Evolutionary conservation across 768 basidiomycete species (phyloP).

Genomic region (Tephrocybe sp.): DNA sequence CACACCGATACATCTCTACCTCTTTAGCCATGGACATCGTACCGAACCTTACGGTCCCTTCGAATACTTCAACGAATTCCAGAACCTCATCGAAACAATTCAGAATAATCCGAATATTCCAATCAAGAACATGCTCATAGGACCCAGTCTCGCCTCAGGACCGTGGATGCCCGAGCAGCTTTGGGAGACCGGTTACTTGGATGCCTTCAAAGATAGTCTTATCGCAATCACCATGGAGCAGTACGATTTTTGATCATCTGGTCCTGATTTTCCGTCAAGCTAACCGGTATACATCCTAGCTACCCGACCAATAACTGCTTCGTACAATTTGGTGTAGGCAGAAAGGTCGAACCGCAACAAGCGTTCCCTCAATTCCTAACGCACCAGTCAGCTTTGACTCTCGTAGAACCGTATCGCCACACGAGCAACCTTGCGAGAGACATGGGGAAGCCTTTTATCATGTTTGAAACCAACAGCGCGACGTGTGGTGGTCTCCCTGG

Average conservation of each 20-base stretch:
- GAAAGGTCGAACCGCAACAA: conserved; percentile 38
- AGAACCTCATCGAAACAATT: conserved; percentile 36
- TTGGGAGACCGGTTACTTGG: conserved; percentile 50
- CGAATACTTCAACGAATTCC: conserved; percentile 52
- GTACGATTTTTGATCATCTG: conserved; percentile 27
- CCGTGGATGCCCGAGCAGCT: conserved; percentile 46
- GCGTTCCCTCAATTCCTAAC: conserved; percentile 55
- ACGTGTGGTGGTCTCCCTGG: conserved; percentile 70
- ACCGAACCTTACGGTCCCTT: conserved; percentile 23
- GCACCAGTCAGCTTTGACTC: conserved; percentile 48
- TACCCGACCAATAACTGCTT: conserved; percentile 63
- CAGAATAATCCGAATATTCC: conserved; percentile 31
- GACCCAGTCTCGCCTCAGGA: conserved; percentile 57
- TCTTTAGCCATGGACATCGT: conserved; percentile 21
- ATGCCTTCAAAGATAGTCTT: conserved; percentile 39
- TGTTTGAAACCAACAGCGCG: conserved; percentile 73
- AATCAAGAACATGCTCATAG: conserved; percentile 48
- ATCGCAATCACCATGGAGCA: conserved; percentile 53
- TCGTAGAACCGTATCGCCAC: conserved; percentile 52
- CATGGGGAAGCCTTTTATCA: conserved; percentile 47
- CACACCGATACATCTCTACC: background rate
- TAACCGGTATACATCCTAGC: conserved; percentile 28
- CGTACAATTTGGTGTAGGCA: conserved; percentile 43
- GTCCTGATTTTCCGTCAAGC: too few species aligned
- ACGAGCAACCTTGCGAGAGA: conserved; percentile 44